Base-by-base conservation (phyloP, 2,329 filamentous ascomycete species). In the Ceratocystis ficicola region DNA sequence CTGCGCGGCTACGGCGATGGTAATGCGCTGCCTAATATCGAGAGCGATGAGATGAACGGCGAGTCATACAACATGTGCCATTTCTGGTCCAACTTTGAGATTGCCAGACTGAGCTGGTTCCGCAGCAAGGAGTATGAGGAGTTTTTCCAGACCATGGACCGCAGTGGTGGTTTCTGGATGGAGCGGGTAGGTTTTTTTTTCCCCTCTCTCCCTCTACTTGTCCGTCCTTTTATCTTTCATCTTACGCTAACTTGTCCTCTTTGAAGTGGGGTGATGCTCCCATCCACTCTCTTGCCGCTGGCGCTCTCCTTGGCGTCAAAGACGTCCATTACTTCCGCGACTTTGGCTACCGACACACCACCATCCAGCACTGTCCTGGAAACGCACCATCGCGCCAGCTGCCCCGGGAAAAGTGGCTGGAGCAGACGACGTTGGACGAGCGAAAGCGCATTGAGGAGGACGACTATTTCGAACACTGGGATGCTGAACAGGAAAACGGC, bases 21-120 rank as follows among this genome's bases (percentile, higher is more conserved):
- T 65, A 85, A 86, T 69, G 82, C 82, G 44, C 77, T 90, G n/a
- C 86, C 87, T 36, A 86, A 94, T 52, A 88, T 96, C 66, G 90
- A 97, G 72, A 86, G 88, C 0, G 92, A 97, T 73, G 84, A 86
- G 52, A 99, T 99, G 94, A 93, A 97, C 74, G 90, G 91, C 69
- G 94, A 99, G 75, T 89, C 86, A 72, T 99, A 99, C 81, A 99
- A 99, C 78, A 99, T 99, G 94, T 99, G 94, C 75, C 94, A 99
- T 79, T 99, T 96, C 80, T 99, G 94, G 94, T 96, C 91, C 75
- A 99, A 99, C 76, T 99, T 99, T 71, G 94, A 99, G 76, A 99
- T 99, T 77, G 94, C 94, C 15, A 86, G 86, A 68, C 83, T 99
- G 68, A 88, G 90, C 77, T 99, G 91, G 85, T 97, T 97, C 83